Evolutionary conservation across 306 rosid genomes (phyloP).

Genomic region (Dalbergia cochinchinensis): DNA sequence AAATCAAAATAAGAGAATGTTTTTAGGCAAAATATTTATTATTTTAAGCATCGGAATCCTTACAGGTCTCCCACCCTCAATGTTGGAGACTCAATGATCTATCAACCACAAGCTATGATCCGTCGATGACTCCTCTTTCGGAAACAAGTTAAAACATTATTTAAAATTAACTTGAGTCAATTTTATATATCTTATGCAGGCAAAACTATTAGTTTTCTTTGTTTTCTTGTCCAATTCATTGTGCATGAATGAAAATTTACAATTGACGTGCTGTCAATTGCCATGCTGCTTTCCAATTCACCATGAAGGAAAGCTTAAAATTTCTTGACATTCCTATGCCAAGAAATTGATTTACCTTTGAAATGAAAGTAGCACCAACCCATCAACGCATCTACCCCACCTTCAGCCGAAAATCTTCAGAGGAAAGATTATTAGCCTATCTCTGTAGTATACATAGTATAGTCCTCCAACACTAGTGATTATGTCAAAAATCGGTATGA

Average conservation of each 20-base stretch:
- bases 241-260: conserved; percentile 22
- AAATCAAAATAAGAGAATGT: conserved; percentile 40
- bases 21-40: no score
- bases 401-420: background rate
- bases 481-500: background rate
- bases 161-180: background rate
- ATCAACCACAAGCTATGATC: no score
- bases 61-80: fast-evolving
- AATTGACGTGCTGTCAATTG: background rate
- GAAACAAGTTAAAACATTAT: no score
- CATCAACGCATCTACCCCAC: background rate
- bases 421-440: background rate
- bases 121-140: no score
- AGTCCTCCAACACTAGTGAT: background rate
- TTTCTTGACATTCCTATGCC: background rate
- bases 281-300: background rate
- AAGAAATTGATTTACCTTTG: background rate
- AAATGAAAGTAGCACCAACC: background rate
- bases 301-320: background rate
- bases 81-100: no score
- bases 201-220: conserved; percentile 13
- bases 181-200: background rate
- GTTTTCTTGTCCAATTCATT: background rate
- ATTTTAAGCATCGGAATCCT: no score
- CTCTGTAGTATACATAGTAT: no score